These are phyloP conservation scores for Pelargonium nanum DNA, from an alignment of 345 rosid species.

Conservation along the genomic window DNA sequence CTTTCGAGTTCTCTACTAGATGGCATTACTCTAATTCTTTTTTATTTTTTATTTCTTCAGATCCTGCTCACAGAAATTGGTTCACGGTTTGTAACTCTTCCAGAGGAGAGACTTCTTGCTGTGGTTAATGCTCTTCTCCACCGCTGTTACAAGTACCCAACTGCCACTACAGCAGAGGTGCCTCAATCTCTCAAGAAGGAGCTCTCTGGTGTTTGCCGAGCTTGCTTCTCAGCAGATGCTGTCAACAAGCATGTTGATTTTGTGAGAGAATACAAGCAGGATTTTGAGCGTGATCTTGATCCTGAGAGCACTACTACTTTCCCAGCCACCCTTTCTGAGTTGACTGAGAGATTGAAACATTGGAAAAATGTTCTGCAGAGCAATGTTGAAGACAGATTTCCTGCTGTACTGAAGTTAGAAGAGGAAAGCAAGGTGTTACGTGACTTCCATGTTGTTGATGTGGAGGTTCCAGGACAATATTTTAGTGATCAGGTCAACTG, in stretches of 20 bases:
- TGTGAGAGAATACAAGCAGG: slow-evolving; percentile 96
- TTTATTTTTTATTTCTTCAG: slow-evolving; percentile 34
- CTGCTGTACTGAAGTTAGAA: slow-evolving; percentile 89
- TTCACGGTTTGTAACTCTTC: slow-evolving; percentile 88
- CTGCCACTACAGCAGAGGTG: slow-evolving; percentile 96
- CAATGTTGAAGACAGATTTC: slow-evolving; percentile 97
- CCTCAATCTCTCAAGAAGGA: slow-evolving; percentile 98
- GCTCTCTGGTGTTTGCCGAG: slow-evolving; percentile 97
- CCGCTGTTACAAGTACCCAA: slow-evolving; percentile 98
- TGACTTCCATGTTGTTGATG: slow-evolving; percentile 93
- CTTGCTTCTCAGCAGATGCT: slow-evolving; percentile 98
- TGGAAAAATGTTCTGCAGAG: slow-evolving; percentile 98
- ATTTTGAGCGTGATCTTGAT: slow-evolving; percentile 95
- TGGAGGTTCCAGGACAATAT: slow-evolving; percentile 99
- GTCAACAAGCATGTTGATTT: slow-evolving; percentile 93
- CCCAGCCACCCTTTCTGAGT: slow-evolving; percentile 83
- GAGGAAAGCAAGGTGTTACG: slow-evolving; percentile 92
- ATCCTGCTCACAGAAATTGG: slow-evolving; percentile 88
- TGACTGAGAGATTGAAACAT: slow-evolving; percentile 80
- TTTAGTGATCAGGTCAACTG: slow-evolving; percentile 79
- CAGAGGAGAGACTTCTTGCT: slow-evolving; percentile 94
- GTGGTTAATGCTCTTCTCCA: slow-evolving; percentile 98
- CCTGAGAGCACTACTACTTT: slow-evolving; percentile 87
- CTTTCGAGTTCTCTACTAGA: background rate
- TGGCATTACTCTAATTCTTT: slow-evolving; percentile 5